Evolutionary conservation across 1,139 yeast genomes (phyloP), one percentile per base, ranked within the genome.

Genomic region (Zygoascus meyerae): DNA sequence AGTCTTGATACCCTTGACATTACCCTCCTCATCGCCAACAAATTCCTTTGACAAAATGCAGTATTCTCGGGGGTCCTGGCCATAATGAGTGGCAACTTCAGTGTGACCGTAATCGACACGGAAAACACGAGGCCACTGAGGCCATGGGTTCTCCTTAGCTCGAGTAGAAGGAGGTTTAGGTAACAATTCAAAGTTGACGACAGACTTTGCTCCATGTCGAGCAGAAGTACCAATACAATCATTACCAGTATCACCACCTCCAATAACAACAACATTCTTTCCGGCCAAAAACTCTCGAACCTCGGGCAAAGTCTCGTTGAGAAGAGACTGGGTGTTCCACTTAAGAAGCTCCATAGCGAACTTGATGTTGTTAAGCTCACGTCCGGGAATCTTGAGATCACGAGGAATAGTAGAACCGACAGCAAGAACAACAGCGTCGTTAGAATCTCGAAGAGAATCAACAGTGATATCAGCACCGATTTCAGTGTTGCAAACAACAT

Each of bases 211-310:
- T 35, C 96, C 97, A 65, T 92, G 97, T 71, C 98, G 84, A 39
- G 95, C 92, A 29, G 97, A 81, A 34, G 98, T 92, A 70, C 97
- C 98, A 64, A 92, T 78, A 78, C 97, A 92, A 74, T 92, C 98
- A 65, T 92, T 92, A 79, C 98, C 98, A 39, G 98, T 92, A 68
- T 92, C 98, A 78, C 98, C 98, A 73, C 98, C 98, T 63, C 98
- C 98, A 73, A 92, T 90, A 50, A 92, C 97, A 62, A 92, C 81
- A 50, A 92, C 97, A 56, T 86, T 75, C 74, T 90, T 92, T 57
- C 95, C 97, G 54, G 76, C 80, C 52, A 92, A 70, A 53, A 78
- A 75, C 56, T 76, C 71, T 57, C 84, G 79, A 49, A 90, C 83
- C 50, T 82, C 86, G 52, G 81, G 95, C 64, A 90, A 75, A 59